Percentiles rank a stretch among this genome's conserved stretches.
These are phyloP conservation scores for Globisporangium cystogenes DNA, from an alignment of 352 stramenopile genomes.

Conservation along the genomic window DNA sequence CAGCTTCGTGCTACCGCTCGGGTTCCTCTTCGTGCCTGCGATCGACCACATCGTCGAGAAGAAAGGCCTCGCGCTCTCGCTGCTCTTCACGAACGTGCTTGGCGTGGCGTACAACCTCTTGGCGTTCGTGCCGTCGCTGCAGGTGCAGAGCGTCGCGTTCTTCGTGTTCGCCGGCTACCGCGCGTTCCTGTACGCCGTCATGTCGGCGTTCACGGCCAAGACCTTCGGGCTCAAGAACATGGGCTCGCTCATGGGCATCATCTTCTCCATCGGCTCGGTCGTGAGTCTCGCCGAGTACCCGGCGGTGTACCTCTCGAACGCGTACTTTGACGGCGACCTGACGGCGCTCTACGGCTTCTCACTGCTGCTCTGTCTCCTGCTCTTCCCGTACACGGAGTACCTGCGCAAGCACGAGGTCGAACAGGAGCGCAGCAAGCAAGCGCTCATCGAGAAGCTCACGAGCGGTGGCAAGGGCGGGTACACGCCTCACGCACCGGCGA, in stretches of 20 bases:
- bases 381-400: constrained; percentile 59
- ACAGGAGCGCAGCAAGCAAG: constrained; percentile 30
- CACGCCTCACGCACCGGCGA: neutral
- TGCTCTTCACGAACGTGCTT: constrained; percentile 69
- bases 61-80: constrained; percentile 51
- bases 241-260: constrained; percentile 75
- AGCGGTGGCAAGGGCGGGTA: constrained; percentile 3
- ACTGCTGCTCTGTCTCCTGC: constrained; percentile 39
- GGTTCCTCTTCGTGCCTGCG: constrained; percentile 78
- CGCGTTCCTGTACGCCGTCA: constrained; percentile 83
- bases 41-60: constrained; percentile 84
- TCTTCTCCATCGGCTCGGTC: constrained; percentile 74
- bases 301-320: constrained; percentile 67
- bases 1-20: constrained; percentile 75
- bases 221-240: constrained; percentile 85
- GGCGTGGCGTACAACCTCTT: constrained; percentile 73
- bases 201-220: constrained; percentile 84
- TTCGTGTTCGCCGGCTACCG: constrained; percentile 81
- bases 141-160: constrained; percentile 65
- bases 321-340: constrained; percentile 49
- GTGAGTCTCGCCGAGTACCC: constrained; percentile 78
- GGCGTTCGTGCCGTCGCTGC: constrained; percentile 55
- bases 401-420: constrained; percentile 45
- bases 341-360: constrained; percentile 44
- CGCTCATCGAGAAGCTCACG: constrained; percentile 19